Evolutionary conservation across 2,329 filamentous ascomycete genomes (phyloP).

Genomic region (Diaporthe humulicola): DNA sequence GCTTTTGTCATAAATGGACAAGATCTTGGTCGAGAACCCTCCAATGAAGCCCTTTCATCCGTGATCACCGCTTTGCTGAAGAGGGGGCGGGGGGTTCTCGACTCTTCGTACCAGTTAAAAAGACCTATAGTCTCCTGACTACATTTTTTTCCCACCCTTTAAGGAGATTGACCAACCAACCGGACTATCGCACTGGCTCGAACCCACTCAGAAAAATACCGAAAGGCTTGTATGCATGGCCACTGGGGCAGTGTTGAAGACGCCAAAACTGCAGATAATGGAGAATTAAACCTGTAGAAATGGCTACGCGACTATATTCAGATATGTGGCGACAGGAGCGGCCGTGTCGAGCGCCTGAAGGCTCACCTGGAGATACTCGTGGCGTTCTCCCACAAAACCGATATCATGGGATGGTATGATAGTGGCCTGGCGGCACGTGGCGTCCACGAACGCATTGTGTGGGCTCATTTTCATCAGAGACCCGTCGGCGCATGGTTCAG

Average conservation of each 20-base stretch:
- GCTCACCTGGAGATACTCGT: slow-evolving; percentile 12
- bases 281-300: not conserved
- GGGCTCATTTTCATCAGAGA: not conserved
- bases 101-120: no score
- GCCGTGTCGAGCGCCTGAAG: not conserved
- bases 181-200: not conserved
- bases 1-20: not conserved
- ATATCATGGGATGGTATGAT: not conserved
- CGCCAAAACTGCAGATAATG: slow-evolving; percentile 21
- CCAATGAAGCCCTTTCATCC: not conserved
- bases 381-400: not conserved
- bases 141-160: slow-evolving; percentile 4
- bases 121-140: not conserved
- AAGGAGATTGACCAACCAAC: not conserved
- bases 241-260: not conserved
- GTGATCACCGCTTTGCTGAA: no score
- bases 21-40: not conserved
- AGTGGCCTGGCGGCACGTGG: not conserved
- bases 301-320: not conserved
- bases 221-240: not conserved
- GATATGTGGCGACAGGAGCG: not conserved
- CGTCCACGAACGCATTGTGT: not conserved
- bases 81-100: no score
- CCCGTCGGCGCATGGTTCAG: not conserved
- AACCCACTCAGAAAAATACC: not conserved